Conservation (phyloP, 768 basidiomycete species). For the Neoboletus magnificus region DNA sequence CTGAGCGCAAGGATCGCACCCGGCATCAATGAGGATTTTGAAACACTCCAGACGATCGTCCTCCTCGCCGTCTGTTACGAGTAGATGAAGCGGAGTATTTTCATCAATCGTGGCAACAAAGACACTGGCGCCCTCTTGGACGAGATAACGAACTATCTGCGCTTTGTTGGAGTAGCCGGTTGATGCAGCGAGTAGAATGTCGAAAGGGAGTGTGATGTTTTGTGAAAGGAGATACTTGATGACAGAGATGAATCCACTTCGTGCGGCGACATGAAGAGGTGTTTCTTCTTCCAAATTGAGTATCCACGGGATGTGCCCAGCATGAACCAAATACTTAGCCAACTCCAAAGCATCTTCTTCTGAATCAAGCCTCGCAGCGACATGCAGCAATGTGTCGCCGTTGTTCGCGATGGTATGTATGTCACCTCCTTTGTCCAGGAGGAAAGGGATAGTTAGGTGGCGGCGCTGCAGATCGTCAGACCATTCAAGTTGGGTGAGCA, state of each 20-base stretch:
- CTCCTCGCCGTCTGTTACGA: background rate
- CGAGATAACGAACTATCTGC: background rate
- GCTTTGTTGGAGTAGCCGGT: background rate
- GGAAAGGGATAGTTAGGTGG: background rate
- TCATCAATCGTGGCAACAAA: background rate
- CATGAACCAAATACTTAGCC: background rate
- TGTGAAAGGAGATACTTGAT: background rate
- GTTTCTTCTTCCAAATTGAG: background rate
- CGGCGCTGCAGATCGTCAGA: no score
- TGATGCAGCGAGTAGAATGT: background rate
- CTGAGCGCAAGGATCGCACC: background rate
- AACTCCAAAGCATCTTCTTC: background rate
- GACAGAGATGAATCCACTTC: background rate
- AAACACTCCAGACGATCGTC: background rate
- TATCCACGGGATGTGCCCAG: background rate
- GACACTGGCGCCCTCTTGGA: background rate
- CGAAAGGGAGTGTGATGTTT: background rate
- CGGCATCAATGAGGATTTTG: background rate
- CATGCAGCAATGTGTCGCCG: background rate
- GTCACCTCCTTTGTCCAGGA: background rate
- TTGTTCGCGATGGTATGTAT: background rate
- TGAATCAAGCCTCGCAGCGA: background rate
- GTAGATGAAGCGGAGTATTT: background rate
- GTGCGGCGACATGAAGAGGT: background rate
- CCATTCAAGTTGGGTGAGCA: background rate